A percentile compares a stretch with the other conserved stretches of the same genome.
phyloP scores from a whole-genome alignment of 306 rosid species.

The Ochetophila trinervis region DNA sequence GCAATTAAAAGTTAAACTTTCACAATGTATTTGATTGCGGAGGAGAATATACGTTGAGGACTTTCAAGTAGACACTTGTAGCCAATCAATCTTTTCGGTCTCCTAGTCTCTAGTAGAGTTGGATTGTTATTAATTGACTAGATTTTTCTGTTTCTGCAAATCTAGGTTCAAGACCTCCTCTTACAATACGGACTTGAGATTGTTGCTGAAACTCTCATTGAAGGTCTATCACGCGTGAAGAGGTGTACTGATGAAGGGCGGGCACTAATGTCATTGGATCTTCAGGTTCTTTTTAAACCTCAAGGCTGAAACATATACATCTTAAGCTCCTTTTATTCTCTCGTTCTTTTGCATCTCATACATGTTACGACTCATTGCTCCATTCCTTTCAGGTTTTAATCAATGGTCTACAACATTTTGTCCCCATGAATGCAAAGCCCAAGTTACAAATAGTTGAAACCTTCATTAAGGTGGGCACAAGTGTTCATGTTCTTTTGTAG shows the following conservation, averaged over 20 bases:
- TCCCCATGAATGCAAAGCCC: conserved; percentile 68
- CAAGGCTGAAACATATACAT: neutral
- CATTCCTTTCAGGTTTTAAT: conserved; percentile 79
- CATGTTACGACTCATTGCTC: conserved; percentile 18
- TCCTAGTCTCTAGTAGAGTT: neutral
- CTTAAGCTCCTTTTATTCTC: neutral
- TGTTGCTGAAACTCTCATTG: conserved; percentile 81
- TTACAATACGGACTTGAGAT: conserved; percentile 77
- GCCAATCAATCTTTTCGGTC: no score
- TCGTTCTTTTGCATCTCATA: conserved; percentile 23
- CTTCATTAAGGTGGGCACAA: conserved; percentile 76
- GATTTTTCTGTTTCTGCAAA: conserved; percentile 21
- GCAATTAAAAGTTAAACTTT: neutral
- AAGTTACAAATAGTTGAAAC: conserved; percentile 80
- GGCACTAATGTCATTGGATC: conserved; percentile 93
- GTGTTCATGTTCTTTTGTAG: neutral
- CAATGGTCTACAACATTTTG: conserved; percentile 90
- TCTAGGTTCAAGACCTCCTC: conserved; percentile 71
- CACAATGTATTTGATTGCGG: conserved; percentile 11
- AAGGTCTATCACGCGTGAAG: conserved; percentile 93
- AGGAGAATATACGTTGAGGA: no score
- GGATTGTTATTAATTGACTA: conserved; percentile 7
- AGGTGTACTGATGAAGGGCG: conserved; percentile 97
- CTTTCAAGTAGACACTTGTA: no score
- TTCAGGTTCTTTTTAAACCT: conserved; percentile 58